Evolutionary conservation across 2,329 filamentous ascomycete species (phyloP).

Genomic region (Leptosphaerulina australis): DNA sequence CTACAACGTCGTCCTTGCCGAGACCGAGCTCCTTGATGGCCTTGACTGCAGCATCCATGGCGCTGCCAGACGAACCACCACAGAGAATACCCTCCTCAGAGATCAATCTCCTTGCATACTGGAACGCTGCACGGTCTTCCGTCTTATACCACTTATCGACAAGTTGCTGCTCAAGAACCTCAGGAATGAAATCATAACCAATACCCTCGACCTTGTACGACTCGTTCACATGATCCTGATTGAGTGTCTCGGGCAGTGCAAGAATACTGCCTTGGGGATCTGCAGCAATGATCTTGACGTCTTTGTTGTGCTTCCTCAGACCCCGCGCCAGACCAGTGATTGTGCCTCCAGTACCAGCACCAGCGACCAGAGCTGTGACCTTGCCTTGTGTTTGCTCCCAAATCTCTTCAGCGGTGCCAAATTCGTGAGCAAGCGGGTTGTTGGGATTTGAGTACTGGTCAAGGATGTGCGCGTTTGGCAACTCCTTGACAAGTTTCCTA

Average conservation of each 20-base stretch:
- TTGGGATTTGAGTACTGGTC: slow-evolving; percentile 93
- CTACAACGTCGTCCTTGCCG: slow-evolving; percentile 82
- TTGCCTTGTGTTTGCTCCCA: slow-evolving; percentile 88
- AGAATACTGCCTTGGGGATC: slow-evolving; percentile 93
- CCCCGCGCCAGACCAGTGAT: slow-evolving; percentile 88
- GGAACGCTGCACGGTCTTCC: slow-evolving; percentile 87
- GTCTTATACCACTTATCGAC: slow-evolving; percentile 99
- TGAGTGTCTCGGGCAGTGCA: slow-evolving; percentile 78
- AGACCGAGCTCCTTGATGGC: slow-evolving; percentile 79
- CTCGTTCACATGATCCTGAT: slow-evolving; percentile 79
- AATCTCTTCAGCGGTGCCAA: slow-evolving; percentile 93
- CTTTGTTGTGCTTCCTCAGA: slow-evolving; percentile 81
- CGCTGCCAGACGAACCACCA: slow-evolving; percentile 91
- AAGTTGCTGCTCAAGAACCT: slow-evolving; percentile 79
- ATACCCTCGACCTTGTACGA: slow-evolving; percentile 98
- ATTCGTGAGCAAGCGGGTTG: slow-evolving; percentile 92
- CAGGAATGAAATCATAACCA: slow-evolving; percentile 96
- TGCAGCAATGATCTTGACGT: slow-evolving; percentile 88
- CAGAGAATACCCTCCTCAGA: slow-evolving; percentile 92
- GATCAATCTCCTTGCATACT: slow-evolving; percentile 87
- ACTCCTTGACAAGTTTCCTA: slow-evolving; percentile 85
- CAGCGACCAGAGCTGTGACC: slow-evolving; percentile 83
- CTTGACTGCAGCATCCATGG: slow-evolving; percentile 79
- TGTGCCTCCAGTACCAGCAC: slow-evolving; percentile 93
- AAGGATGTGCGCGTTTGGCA: slow-evolving; percentile 95